A percentile compares a stretch with the other conserved stretches of the same genome.
Conservation (phyloP, 2,329 filamentous ascomycete species). For the Exophiala phaeomuriformis region DNA sequence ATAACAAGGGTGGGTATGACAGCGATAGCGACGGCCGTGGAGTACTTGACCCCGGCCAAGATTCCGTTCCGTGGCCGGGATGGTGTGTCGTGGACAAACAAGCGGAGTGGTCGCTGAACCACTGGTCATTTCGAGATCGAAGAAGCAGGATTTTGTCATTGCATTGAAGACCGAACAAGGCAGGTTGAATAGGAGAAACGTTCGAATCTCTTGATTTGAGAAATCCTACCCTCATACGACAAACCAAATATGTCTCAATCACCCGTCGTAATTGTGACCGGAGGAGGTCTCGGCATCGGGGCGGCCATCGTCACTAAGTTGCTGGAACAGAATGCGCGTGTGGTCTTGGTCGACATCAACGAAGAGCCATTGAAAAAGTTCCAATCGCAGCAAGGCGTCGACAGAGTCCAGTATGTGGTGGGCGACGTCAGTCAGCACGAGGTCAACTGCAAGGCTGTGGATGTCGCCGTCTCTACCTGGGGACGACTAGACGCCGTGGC, state of each 20-base stretch:
- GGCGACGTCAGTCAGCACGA: constrained; percentile 3
- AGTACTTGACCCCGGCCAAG: too few relatives aligned
- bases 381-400: not conserved
- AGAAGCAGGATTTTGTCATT: too few relatives aligned
- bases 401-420: not conserved
- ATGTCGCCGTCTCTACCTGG: not conserved
- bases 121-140: too few relatives aligned
- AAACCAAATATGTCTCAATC: not conserved
- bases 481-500: constrained; percentile 4
- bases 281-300: constrained; percentile 6
- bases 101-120: too few relatives aligned
- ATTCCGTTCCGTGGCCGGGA: too few relatives aligned
- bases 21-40: too few relatives aligned
- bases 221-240: not conserved
- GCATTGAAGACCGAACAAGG: too few relatives aligned
- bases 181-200: not conserved
- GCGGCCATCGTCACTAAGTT: not conserved
- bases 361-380: not conserved
- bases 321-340: not conserved
- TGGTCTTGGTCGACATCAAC: constrained; percentile 2
- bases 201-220: not conserved
- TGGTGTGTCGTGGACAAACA: too few relatives aligned
- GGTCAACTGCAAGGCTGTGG: constrained; percentile 1
- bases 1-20: too few relatives aligned
- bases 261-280: constrained; percentile 3